Evolutionary conservation across 2,329 filamentous ascomycete species (phyloP), one percentile per base, ranked within the genome.

Genomic region (Fusarium domesticum): DNA sequence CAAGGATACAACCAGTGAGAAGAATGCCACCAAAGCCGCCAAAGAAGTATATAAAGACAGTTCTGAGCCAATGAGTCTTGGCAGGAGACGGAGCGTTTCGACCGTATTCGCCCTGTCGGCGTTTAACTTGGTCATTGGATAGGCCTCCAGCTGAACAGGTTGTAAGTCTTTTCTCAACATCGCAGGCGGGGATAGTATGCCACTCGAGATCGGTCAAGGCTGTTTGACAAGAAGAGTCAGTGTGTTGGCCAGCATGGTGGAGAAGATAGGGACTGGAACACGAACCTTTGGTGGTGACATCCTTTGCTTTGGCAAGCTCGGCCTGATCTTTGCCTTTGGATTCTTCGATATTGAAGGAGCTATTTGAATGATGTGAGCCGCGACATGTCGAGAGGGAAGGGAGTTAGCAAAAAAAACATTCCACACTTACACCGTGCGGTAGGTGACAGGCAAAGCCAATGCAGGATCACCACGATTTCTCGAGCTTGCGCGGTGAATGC

Each of bases 21-120:
- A 91, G 73, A 39, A 92, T 80, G 2, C 80, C 74, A 3, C 87
- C 86, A 54, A 91, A 92, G 2, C 87, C 87, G 52, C 83, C 84
- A 68, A 89, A 89, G 56, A 90, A 82, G 65, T 91, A 91, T 15
- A 78, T 78, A 25, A 84, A 66, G 5, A 82, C 74, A 5, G 23
- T 28, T 28, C 23, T 8, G 7, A 28, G 14, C 23, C 23, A 28
- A 28, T 28, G 23, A 8, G 23, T 28, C 23, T 28, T 28, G 23
- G 23, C 23, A 8, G 23, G 23, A 28, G 23, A 28, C 3, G 23
- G 23, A 8, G 23, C 23, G 23, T 28, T 28, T 28, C 23, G 23
- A 11, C 23, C 23, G 23, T 28, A 28, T 28, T 28, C 23, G 23
- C 23, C 23, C 14, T 28, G 23, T 28, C 23, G 23, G 14, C 23